A percentile compares a stretch with the other conserved stretches of the same genome.
Evolutionary conservation across 179 eudicot species (phyloP).

Genomic region (Patellifolia procumbens): DNA sequence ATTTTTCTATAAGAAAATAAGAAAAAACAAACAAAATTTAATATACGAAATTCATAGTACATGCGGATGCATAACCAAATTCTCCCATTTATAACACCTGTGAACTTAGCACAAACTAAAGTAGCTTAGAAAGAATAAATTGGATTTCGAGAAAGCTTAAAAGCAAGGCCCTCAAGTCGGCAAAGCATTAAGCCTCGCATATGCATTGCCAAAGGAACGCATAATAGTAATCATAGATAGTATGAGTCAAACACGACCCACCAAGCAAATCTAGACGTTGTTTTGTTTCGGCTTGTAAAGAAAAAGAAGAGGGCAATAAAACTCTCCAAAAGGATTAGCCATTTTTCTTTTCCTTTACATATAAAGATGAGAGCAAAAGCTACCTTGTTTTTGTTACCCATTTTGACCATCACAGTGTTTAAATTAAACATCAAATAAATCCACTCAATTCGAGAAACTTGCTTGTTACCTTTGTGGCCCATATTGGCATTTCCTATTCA

Average conservation of each 20-base stretch:
- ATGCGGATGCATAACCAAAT: too few species aligned
- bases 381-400: constrained; percentile 38
- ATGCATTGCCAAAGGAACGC: constrained; percentile 1
- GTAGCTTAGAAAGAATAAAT: constrained; percentile 13
- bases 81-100: background rate
- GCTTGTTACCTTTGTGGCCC: constrained; percentile 32
- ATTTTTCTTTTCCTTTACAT: constrained; percentile 33
- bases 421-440: background rate
- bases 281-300: constrained; percentile 19
- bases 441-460: constrained; percentile 8
- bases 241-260: constrained; percentile 33
- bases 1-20: too few species aligned
- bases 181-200: constrained; percentile 1
- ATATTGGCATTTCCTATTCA: constrained; percentile 21
- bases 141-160: constrained; percentile 20
- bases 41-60: too few species aligned
- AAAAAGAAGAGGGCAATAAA: constrained; percentile 25
- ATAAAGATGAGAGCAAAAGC: constrained; percentile 36
- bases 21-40: too few species aligned
- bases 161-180: constrained; percentile 12
- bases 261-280: constrained; percentile 26
- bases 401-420: constrained; percentile 42
- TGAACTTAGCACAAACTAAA: constrained; percentile 4
- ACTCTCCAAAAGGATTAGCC: constrained; percentile 35
- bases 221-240: background rate